Base-by-base conservation (phyloP, 2,329 filamentous ascomycete species). In the Karstenula rhodostoma region DNA sequence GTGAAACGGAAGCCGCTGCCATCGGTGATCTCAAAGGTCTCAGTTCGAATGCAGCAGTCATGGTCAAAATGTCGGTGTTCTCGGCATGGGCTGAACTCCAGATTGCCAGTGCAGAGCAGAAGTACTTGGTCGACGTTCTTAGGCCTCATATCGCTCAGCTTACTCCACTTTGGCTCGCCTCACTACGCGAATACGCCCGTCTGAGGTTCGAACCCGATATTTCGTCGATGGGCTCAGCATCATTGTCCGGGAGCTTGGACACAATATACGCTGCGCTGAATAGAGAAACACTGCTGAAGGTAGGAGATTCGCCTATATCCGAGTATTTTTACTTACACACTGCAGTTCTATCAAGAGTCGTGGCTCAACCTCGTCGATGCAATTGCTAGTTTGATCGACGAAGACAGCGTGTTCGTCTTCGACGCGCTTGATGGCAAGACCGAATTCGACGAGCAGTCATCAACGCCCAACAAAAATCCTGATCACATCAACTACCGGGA, bases 61-160 rank as follows among this genome's bases (percentile, higher is more conserved):
- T 99, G 95, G 93, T 99, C 57, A 97, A 96, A 78, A 95, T 98
- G 87, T 90, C 95, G 0, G 90, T 99, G 1, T 96, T 97, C 77
- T 95, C 94, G 1, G 95, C 94, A 0, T 99, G 95, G 95, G 96
- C 95, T 4, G 93, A 97, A 74, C 84, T 99, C 33, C 95, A 99
- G 78, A 94, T 99, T 63, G 93, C 95, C 27, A 98, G 94, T 78
- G 89, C 88, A 4, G 94, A 98, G 73, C 94, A 98, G 69, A 89
- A 88, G 54, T 98, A 99, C 73, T 84, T 99, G 17, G 86, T 92
- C 19, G 89, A 95, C 64, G 94, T 99, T 12, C 84, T 99, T 55
- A 92, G 91, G 70, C 94, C 95, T 46, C 93, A 98, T 73, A 92
- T 98, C 59, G 91, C 91, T 15, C 94, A 88, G 51, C 83, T 99